Base-by-base conservation (phyloP, 352 stramenopile species). In the Pythium coloratum region DNA sequence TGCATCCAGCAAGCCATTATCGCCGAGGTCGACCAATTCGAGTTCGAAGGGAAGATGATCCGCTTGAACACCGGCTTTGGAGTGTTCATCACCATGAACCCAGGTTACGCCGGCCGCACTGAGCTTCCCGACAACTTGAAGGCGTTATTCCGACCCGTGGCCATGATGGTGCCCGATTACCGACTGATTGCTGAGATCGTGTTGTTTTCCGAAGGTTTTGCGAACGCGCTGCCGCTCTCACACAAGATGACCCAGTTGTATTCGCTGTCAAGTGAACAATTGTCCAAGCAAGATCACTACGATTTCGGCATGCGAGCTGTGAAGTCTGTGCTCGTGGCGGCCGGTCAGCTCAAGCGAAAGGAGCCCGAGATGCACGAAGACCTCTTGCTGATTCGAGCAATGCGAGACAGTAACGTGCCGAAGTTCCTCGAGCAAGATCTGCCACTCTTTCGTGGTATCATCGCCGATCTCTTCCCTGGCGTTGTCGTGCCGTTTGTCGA, bases 81-180 rank as follows among this genome's bases (percentile, higher is more conserved):
- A 20, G 94, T 98, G 3, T 98, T 98, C 60, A 98, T 98, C 66
- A 98, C 94, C 2, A 98, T 98, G 94, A 98, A 98, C 59, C 94
- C 94, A 7, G 94, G 94, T 0, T 98, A 98, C 58, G 91, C 93
- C 26, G 94, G 93, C 1, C 88, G 94, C 1, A 98, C 94, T 0
- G 93, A 97, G 67, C 71, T 98, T 6, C 94, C 94, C 0, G 94
- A 98, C 44, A 98, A 98, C 50, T 76, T 98, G n/a, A 98, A 98
- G 71, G 90, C 93, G 30, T 69, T 98, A 8, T 98, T 98, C 63
- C 85, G 94, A 6, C 94, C 94, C 1, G 93, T 98, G 24, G 94
- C 93, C 3, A 98, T 98, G 90, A 98, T 98, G 94, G 92, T 98
- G 26, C 94, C 94, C 3, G 94, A 98, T 60, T 98, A 98, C 49